Evolutionary conservation across 2,329 filamentous ascomycete genomes (phyloP).

Genomic region (Orbilia ellipsospora): DNA sequence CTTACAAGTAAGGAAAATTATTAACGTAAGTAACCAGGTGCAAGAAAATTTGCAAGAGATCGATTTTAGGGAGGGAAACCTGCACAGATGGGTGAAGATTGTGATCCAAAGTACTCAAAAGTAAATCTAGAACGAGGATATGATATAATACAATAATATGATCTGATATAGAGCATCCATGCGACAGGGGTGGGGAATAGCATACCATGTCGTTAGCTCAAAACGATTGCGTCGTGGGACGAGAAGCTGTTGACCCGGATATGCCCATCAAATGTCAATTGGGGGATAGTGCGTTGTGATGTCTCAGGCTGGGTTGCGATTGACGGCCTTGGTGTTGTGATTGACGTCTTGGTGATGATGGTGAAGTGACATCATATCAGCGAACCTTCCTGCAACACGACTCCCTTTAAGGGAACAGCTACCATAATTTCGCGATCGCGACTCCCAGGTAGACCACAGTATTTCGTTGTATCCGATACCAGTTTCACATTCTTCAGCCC

Average conservation of each 20-base stretch:
- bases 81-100: neutral
- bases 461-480: neutral
- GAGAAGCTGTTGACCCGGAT: constrained; percentile 15
- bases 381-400: constrained; percentile 35
- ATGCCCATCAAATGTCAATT: constrained; percentile 11
- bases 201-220: neutral
- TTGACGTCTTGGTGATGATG: constrained; percentile 34
- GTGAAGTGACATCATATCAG: constrained; percentile 44
- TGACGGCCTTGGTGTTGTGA: constrained; percentile 3
- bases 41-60: neutral
- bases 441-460: neutral
- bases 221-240: constrained; percentile 39
- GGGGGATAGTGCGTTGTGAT: constrained; percentile 27
- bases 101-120: constrained; percentile 1
- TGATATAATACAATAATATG: constrained; percentile 8
- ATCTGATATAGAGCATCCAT: too few species aligned
- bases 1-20: neutral
- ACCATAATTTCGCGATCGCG: neutral
- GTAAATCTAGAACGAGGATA: constrained; percentile 9
- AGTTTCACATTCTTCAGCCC: too few species aligned
- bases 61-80: neutral
- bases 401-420: too few species aligned
- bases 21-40: neutral
- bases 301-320: neutral
- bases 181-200: neutral